Evolutionary conservation across 305 asterid genomes (phyloP), one percentile per base, ranked within the genome.

Genomic region (Caryopteris hybrid): DNA sequence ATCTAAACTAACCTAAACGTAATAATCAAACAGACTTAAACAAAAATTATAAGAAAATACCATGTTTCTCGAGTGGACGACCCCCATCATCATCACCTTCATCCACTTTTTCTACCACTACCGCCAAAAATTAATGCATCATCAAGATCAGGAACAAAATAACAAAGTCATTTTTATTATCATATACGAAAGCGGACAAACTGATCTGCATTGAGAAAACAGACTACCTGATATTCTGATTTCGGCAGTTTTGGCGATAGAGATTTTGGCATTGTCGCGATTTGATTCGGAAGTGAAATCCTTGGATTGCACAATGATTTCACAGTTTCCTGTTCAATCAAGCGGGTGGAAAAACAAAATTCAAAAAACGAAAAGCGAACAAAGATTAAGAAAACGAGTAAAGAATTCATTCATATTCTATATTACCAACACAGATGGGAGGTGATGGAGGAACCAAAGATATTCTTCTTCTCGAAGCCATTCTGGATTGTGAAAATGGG

Each of bases 271-370:
- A 59, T 78, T 68, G n/a, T 81, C 79, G n/a, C 75, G 72, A 61
- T 69, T 55, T 55, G 68, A 70, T 57, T 87, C 88, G 36, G 89
- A 76, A 5, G 77, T 79, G 70, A 88, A 91, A 11, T 79, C 78
- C 72, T 69, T 79, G 20, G 96, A 85, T 63, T 85, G 89, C 62
- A 91, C 91, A 45, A 62, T 41, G 17, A 92, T 89, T 76, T 89
- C 77, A 60, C 95, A 91, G 57, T 89, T 91, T 29, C 96, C 98
- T 91, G 81, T 4, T 20, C 31, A 69, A 57, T 38, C 50, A 42
- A 27, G 23, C 41, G 27, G 43, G 5, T 9, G 21, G 6, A 43
- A 23, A 25, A 20, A 42, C 43, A 16, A 18, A 45, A 46, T 53
- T 51, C 33, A 59, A 62, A 34, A 64, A 17, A 29, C 10, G 31